Evolutionary conservation across 495 filamentous ascomycete species (phyloP), one percentile per base, ranked within the genome.

Genomic region (Cladorrhinum samala): DNA sequence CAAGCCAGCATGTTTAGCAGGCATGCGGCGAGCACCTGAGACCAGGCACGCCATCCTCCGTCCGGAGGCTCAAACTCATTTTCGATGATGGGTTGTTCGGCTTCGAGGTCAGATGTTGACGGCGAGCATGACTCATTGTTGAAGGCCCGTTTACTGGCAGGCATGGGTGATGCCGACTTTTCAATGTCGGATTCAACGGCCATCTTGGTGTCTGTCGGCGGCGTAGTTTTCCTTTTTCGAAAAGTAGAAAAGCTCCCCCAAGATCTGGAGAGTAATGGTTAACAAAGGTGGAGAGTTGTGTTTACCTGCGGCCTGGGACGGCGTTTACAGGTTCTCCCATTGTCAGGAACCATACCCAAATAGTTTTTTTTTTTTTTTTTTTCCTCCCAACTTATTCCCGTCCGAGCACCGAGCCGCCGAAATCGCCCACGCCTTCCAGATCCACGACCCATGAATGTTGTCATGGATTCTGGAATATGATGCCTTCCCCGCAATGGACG

Each of bases 1-100:
- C 72, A 72, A 6, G 69, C 61, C 54, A 75, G 56, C 27, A 67
- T 63, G 60, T 72, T 72, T 59, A 72, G 60, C 13, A 75, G 62
- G 23, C 60, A 53, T 8, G 65, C 64, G 2, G 69, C 70, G 18
- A 73, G 18, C 20, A 77, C 69, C 54, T 75, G 72, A 7, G 56
- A 59, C 72, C 74, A 77, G 39, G 74, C 74, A 11, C 55, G 17
- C 16, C 62, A 42, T 17, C 72, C 74, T 0, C 74, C 72, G 41
- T 77, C 70, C 2, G 70, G 72, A 1, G 68, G 69, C 9, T 56
- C 27, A 38, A 60, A 61, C 5, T 52, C 52, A 21, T 50, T 53
- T 13, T 62, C 57, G n/a, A 23, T 38, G 16, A 41, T 41, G 14
- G 21, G 21, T 33, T 47, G 20, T 33, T 49, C 27, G 19, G 11